phyloP scores from a whole-genome alignment of 495 filamentous ascomycete genomes.

The Eremomyces bilateralis region DNA sequence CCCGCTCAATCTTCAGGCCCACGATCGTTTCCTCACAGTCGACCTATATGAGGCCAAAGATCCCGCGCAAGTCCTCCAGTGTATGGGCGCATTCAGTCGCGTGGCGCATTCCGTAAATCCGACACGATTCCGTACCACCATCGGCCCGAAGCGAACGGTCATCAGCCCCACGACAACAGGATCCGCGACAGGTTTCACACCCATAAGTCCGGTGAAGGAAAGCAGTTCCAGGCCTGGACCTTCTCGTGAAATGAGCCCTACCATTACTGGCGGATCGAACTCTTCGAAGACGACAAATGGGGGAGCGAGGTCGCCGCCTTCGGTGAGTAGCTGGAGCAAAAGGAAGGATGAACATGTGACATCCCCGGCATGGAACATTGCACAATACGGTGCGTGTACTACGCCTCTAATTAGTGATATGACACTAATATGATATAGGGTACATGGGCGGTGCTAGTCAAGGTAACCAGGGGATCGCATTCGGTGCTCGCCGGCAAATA shows the following conservation, averaged over 20 bases:
- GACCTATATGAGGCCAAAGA: conserved; percentile 95
- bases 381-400: conserved; percentile 44
- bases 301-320: conserved; percentile 19
- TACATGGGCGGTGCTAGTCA: conserved; percentile 98
- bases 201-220: conserved; percentile 21
- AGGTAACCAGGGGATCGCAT: conserved; percentile 80
- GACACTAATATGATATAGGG: conserved; percentile 15
- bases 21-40: conserved; percentile 93
- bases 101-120: conserved; percentile 63
- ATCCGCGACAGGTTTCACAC: conserved; percentile 9
- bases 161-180: conserved; percentile 55
- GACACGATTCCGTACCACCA: conserved; percentile 41
- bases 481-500: conserved; percentile 81
- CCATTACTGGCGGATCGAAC: conserved; percentile 23
- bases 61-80: conserved; percentile 89
- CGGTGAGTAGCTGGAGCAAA: conserved; percentile 79
- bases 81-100: conserved; percentile 76
- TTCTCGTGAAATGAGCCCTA: conserved; percentile 29
- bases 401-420: background rate
- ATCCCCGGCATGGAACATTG: conserved; percentile 91
- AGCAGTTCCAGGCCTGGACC: conserved; percentile 31
- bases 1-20: conserved; percentile 69
- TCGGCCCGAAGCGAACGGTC: conserved; percentile 40
- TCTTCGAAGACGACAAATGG: conserved; percentile 14
- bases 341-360: conserved; percentile 59